phyloP scores from a whole-genome alignment of 345 rosid genomes.

The Pistacia vera region DNA sequence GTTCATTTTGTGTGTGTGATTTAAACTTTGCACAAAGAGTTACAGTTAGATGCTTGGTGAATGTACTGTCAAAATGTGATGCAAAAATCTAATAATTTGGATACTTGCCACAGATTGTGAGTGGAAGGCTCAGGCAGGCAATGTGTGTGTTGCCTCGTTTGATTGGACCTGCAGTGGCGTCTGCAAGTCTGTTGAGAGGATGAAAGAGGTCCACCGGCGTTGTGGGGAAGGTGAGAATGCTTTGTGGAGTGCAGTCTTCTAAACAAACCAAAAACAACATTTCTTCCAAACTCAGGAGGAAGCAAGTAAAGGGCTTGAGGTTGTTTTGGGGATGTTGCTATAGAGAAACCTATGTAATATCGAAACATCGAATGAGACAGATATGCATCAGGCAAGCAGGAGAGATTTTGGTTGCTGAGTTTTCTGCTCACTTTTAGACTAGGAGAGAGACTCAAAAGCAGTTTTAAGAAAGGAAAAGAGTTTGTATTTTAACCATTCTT shows the following conservation, averaged over 20 bases:
- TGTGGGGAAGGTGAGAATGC: slow-evolving; percentile 90
- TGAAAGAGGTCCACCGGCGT: slow-evolving; percentile 85
- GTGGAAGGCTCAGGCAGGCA: slow-evolving; percentile 98
- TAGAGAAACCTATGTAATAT: slow-evolving; percentile 4
- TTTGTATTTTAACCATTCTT: slow-evolving; percentile 36
- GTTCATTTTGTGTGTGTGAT: background rate
- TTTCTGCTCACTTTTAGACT: slow-evolving; percentile 29
- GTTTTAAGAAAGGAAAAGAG: background rate
- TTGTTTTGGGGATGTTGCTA: background rate
- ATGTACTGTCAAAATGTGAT: background rate
- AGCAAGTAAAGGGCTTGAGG: slow-evolving; percentile 2
- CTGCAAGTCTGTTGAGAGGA: slow-evolving; percentile 84
- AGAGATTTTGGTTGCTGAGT: slow-evolving; percentile 22
- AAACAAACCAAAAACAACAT: background rate
- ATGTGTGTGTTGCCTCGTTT: slow-evolving; percentile 83
- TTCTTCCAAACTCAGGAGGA: slow-evolving; percentile 44
- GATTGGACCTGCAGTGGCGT: slow-evolving; percentile 94
- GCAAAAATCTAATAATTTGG: background rate
- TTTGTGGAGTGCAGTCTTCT: slow-evolving; percentile 69
- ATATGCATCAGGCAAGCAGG: background rate
- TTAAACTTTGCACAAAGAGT: background rate
- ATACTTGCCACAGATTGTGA: slow-evolving; percentile 66
- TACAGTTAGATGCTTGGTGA: background rate
- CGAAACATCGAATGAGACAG: slow-evolving; percentile 21
- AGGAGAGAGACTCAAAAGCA: slow-evolving; percentile 21